Base-by-base conservation (phyloP, 2,329 filamentous ascomycete genomes). In the Neofusicoccum parvum region DNA sequence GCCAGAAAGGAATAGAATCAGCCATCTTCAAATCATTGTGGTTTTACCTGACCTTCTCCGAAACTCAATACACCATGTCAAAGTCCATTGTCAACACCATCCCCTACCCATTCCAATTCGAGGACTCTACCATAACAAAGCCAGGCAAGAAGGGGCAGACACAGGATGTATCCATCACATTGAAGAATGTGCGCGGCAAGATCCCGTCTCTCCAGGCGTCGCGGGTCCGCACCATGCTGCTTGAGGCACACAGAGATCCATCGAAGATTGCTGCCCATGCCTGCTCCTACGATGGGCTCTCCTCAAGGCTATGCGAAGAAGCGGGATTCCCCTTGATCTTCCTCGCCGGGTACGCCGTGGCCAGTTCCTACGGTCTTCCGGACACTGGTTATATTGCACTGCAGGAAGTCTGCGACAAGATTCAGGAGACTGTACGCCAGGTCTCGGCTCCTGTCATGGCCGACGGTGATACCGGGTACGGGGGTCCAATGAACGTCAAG, bases 381-480 rank as follows among this genome's bases (percentile, higher is more conserved):
- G 81, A 83, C 67, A 81, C 82, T 0, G 81, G 82, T 1, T 84
- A 83, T 58, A 83, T 83, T 62, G 81, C 81, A 1, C 79, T 83
- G 68, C 73, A 76, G 9, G 82, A 83, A 66, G 78, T 83, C 72
- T 80, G 76, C 51, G 73, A 75, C 14, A 81, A 81, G 69, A 79
- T 83, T 51, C 78, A 82, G 62, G 80, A 83, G 65, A 73, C 73
- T 0, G 71, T 73, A 1, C 73, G 80, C 1, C 75, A 76, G 45
- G 76, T 77, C 0, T 75, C 59, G 0, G 65, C 83, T 0, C 82
- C 81, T 0, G 70, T 84, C 23, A 73, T 83, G 68, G 81, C 75
- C 0, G 81, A 83, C 68, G 81, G 80, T 0, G 81, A 83, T 66
- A 83, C 81, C 0, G 81, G 81, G 2, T 83, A 83, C 62, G 81